phyloP scores from a whole-genome alignment of 1,139 yeast species.

The Geotrichum klebahnii region DNA sequence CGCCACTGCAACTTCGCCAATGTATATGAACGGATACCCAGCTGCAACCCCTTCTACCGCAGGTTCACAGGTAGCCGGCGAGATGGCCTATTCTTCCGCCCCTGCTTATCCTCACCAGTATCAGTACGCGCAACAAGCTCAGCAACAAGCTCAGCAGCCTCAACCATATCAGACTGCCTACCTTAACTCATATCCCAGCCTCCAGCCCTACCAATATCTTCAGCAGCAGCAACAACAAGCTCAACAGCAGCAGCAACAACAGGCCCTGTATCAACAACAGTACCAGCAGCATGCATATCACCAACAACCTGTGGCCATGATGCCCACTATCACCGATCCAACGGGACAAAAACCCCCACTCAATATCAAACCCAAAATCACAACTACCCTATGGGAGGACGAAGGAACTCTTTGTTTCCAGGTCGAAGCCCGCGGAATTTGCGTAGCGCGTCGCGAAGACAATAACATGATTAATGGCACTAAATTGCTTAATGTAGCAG shows the following conservation, averaged over 20 bases:
- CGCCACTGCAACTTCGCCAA: slow-evolving; percentile 9
- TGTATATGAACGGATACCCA: slow-evolving; percentile 1
- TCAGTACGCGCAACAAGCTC: slow-evolving; percentile 17
- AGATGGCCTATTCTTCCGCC: slow-evolving; percentile 12
- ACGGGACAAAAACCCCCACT: slow-evolving; percentile 60
- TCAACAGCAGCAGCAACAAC: slow-evolving; percentile 23
- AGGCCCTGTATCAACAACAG: slow-evolving; percentile 21
- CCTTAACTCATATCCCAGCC: slow-evolving; percentile 3
- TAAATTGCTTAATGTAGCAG: slow-evolving; percentile 83
- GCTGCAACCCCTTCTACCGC: slow-evolving; percentile 5
- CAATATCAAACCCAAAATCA: slow-evolving; percentile 74
- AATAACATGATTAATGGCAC: slow-evolving; percentile 93
- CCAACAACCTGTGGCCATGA: slow-evolving; percentile 22
- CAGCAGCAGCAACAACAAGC: slow-evolving; percentile 21
- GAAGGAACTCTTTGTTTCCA: slow-evolving; percentile 92
- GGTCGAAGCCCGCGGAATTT: slow-evolving; percentile 87
- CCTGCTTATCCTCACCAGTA: slow-evolving; percentile 17
- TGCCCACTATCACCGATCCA: slow-evolving; percentile 41
- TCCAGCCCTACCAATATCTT: slow-evolving; percentile 21
- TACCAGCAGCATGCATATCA: slow-evolving; percentile 25
- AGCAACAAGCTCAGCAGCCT: slow-evolving; percentile 5
- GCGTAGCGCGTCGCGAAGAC: slow-evolving; percentile 89
- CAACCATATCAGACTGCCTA: slow-evolving; percentile 16
- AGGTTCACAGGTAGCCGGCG: slow-evolving; percentile 3
- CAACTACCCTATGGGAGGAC: slow-evolving; percentile 97